Evolutionary conservation across 768 basidiomycete genomes (phyloP).

Genomic region (Nidularia sp.): DNA sequence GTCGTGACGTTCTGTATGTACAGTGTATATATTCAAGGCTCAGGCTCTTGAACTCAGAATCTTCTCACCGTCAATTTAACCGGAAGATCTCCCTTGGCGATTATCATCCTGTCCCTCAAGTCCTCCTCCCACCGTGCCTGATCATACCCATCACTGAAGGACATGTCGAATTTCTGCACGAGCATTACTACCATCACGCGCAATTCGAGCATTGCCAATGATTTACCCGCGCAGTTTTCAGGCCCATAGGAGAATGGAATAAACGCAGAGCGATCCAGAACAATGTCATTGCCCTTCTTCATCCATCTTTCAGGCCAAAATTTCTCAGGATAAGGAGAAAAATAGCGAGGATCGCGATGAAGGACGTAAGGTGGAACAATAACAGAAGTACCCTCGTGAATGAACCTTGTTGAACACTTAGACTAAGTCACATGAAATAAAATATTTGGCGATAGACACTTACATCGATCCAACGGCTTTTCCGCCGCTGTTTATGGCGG

Average conservation of each 20-base stretch:
- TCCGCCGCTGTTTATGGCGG: slow-evolving; percentile 22
- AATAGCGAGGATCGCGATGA: slow-evolving; percentile 41
- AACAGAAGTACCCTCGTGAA: slow-evolving; percentile 37
- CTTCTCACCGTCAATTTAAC: background rate
- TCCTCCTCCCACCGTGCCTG: slow-evolving; percentile 3
- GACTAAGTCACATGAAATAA: background rate
- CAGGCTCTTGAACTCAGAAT: no score
- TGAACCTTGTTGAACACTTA: slow-evolving; percentile 20
- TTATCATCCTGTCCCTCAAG: slow-evolving; percentile 7
- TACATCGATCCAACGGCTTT: slow-evolving; percentile 19
- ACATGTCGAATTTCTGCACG: slow-evolving; percentile 5
- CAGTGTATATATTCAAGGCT: no score
- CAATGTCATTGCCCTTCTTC: background rate
- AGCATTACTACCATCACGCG: slow-evolving; percentile 3
- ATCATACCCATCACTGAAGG: slow-evolving; percentile 7
- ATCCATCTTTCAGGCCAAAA: slow-evolving; percentile 20
- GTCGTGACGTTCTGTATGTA: no score
- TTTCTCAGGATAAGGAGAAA: slow-evolving; percentile 26
- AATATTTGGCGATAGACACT: background rate
- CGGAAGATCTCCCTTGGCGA: slow-evolving; percentile 6
- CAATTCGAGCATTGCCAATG: background rate
- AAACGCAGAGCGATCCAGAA: background rate
- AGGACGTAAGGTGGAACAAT: slow-evolving; percentile 35
- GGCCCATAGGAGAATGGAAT: slow-evolving; percentile 1
- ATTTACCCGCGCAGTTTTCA: background rate